Evolutionary conservation across 352 stramenopile genomes (phyloP).

Genomic region (Phytophthora pseudosyringae): DNA sequence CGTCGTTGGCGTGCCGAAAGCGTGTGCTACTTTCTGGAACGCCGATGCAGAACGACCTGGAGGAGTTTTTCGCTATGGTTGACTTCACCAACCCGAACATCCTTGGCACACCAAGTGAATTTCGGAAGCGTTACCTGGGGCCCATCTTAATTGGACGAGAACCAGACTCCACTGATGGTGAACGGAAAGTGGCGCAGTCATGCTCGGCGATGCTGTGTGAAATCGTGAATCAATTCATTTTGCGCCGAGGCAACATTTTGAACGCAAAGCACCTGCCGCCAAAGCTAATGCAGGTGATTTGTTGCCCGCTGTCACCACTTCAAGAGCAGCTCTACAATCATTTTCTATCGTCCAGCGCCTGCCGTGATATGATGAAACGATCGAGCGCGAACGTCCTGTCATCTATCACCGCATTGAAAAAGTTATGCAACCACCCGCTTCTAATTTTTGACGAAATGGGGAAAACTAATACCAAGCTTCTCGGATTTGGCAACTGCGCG

Average conservation of each 20-base stretch:
- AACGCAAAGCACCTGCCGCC: conserved; percentile 98
- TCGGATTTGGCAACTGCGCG: conserved; percentile 80
- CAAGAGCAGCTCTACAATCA: conserved; percentile 98
- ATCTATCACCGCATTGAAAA: conserved; percentile 94
- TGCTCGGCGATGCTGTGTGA: conserved; percentile 96
- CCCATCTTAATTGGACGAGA: conserved; percentile 92
- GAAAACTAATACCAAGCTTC: conserved; percentile 82
- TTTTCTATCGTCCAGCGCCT: conserved; percentile 95
- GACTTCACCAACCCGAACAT: conserved; percentile 91
- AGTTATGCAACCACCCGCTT: conserved; percentile 98
- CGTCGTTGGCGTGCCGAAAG: conserved; percentile 86
- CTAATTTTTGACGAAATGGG: conserved; percentile 92
- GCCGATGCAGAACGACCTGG: conserved; percentile 99
- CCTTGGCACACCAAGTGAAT: conserved; percentile 86
- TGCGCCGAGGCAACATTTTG: conserved; percentile 98
- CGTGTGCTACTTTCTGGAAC: conserved; percentile 97
- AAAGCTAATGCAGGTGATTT: conserved; percentile 99
- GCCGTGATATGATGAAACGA: conserved; percentile 95
- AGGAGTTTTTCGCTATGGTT: conserved; percentile 99
- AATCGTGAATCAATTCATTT: conserved; percentile 99
- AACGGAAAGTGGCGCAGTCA: conserved; percentile 70
- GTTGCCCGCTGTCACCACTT: conserved; percentile 95
- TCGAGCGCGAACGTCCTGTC: conserved; percentile 91
- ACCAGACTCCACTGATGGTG: conserved; percentile 88
- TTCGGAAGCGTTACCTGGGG: conserved; percentile 92